Evolutionary conservation across 345 rosid species (phyloP), one percentile per base, ranked within the genome.

Genomic region (Dimocarpus longan): DNA sequence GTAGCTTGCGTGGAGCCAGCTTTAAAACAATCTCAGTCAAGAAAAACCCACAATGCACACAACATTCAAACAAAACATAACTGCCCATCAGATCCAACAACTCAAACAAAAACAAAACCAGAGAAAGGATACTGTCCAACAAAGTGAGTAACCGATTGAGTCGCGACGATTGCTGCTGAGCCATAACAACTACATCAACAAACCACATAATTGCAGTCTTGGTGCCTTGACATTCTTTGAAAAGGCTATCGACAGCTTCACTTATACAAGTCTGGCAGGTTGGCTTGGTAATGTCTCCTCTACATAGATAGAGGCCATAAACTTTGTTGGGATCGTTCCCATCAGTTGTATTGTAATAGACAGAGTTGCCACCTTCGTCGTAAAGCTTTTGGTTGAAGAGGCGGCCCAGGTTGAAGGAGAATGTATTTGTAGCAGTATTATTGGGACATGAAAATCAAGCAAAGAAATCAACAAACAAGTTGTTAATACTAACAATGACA

Each of bases 1-100:
- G 99, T 97, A 1, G 98, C 88, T 87, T 97, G 99, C 11, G 97
- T 92, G 79, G 99, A 97, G 84, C 99, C 99, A 93, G 98, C 99
- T 93, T 48, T 69, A 28, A 79, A 78, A 46, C 8, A 72, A 79
- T 26, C 24, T n/a, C 21, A 40, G 79, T 83, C 19, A 90, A 86
- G 75, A 86, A 54, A 83, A 87, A 85, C 26, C 21, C 12, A 28
- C 8, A 18, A 63, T 22, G 21, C 46, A 67, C 60, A 78, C 63
- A 72, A 22, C 21, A 28, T 6, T 42, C 65, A 10, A 74, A 21
- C 66, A 71, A 46, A 46, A 40, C 66, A 39, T 69, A 54, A 71
- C 60, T 16, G 68, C 24, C 72, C 22, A 54, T 66, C 80, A 80
- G 83, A 90, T 86, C 84, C 75, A 84, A 68, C 10, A 68, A 72